Base-by-base conservation (phyloP, 2,329 filamentous ascomycete species). In the Biscogniauxia mediterranea region DNA sequence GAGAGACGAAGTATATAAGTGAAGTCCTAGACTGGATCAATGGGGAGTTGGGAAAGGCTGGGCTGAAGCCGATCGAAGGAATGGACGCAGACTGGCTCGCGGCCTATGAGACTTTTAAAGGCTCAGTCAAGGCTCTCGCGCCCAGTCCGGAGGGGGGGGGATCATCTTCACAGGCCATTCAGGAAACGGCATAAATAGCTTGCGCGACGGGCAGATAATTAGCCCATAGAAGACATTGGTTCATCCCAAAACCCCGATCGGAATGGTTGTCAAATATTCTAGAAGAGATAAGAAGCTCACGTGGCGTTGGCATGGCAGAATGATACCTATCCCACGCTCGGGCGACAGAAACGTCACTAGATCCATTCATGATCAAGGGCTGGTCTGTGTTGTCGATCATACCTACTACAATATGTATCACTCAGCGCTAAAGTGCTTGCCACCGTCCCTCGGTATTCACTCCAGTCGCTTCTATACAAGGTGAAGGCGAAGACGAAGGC, bases 21-120 rank as follows among this genome's bases (percentile, higher is more conserved):
- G 69, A 76, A 32, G 55, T 75, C 1, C 59, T 74, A 46, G 57
- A 53, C 17, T 74, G 71, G 64, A 70, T 72, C 5, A 72, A 74
- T 55, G 56, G 32, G 1, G 67, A 71, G 15, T 60, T 70, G 15
- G 54, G 26, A 5, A 63, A 64, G 25, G 57, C 56, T 17, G 73
- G 71, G 0, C 54, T 69, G 7, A 60, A 68, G 26, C 67, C 56
- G 8, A 72, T 78, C 66, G 62, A 62, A 38, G 71, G 72, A 1
- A 73, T 76, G 58, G 70, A 75, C 17, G 70, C 72, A 13, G 66
- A 70, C 15, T 78, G 75, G 76, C 60, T 64, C 4, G 42, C 26
- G 19, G 61, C 63, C 13, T 72, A 70, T 26, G 64, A 67, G 15
- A 51, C 58, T 5, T 52, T 68, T 9, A 64, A 64, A 52, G 62